These are phyloP conservation scores for Podaxis sp. DNA, from an alignment of 768 basidiomycete genomes.

Conservation along the genomic window DNA sequence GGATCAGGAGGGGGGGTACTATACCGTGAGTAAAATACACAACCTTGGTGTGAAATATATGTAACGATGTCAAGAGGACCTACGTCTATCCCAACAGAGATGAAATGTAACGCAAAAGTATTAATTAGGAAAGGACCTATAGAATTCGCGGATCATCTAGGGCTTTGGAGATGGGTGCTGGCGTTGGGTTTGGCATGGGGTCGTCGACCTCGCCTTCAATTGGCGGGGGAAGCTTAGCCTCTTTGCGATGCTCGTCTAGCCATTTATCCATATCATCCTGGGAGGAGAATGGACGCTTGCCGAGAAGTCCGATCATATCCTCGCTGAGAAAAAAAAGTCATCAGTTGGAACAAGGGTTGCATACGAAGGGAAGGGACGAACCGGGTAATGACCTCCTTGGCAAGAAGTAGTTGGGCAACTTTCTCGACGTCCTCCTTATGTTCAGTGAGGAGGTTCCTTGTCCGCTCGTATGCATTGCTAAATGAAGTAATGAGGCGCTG, in stretches of 20 bases:
- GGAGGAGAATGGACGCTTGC: slow-evolving; percentile 78
- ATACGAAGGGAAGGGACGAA: slow-evolving; percentile 27
- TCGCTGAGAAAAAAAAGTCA: slow-evolving; percentile 46
- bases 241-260: slow-evolving; percentile 73
- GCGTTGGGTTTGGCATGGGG: slow-evolving; percentile 49
- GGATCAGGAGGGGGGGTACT: slow-evolving; percentile 11
- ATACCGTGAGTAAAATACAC: slow-evolving; percentile 29
- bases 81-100: slow-evolving; percentile 12
- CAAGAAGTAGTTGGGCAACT: slow-evolving; percentile 85
- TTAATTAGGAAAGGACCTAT: neutral
- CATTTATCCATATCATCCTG: slow-evolving; percentile 97
- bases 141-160: slow-evolving; percentile 26
- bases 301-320: slow-evolving; percentile 83
- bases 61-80: neutral
- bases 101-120: neutral
- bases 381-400: slow-evolving; percentile 96
- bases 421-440: slow-evolving; percentile 90
- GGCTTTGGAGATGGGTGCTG: slow-evolving; percentile 38
- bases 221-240: slow-evolving; percentile 46
- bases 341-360: neutral
- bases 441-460: slow-evolving; percentile 74
- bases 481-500: neutral
- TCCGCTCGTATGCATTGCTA: slow-evolving; percentile 75
- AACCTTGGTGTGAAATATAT: slow-evolving; percentile 1
- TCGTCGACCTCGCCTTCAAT: slow-evolving; percentile 32